Conservation (phyloP, 805 yeast genomes). For the Metschnikowia baotianmanensis region DNA sequence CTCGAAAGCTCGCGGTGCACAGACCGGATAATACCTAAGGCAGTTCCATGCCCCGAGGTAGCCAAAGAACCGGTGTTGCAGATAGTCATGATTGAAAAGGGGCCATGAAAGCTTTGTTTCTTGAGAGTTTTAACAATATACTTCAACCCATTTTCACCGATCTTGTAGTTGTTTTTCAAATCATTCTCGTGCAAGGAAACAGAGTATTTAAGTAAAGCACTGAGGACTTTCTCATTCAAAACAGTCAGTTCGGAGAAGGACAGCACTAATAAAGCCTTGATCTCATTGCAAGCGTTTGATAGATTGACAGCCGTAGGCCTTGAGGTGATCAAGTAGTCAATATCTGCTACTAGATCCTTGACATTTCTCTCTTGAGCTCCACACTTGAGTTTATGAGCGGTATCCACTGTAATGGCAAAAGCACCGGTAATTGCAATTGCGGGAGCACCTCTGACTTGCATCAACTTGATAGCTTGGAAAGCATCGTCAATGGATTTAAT, state of each 20-base stretch:
- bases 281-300: constrained; percentile 64
- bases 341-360: constrained; percentile 39
- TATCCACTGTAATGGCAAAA: constrained; percentile 76
- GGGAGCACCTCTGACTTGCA: constrained; percentile 98
- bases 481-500: constrained; percentile 72
- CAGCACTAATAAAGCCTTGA: constrained; percentile 35
- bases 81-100: constrained; percentile 81
- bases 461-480: constrained; percentile 73
- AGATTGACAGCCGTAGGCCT: constrained; percentile 97
- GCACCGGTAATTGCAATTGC: constrained; percentile 96
- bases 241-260: constrained; percentile 13
- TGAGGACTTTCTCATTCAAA: constrained; percentile 25
- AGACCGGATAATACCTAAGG: constrained; percentile 86
- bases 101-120: constrained; percentile 52
- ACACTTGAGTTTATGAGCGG: constrained; percentile 31
- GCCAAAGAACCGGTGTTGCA: constrained; percentile 97
- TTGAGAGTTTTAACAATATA: constrained; percentile 52
- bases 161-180: constrained; percentile 66
- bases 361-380: constrained; percentile 22
- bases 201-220: constrained; percentile 42
- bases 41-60: constrained; percentile 97
- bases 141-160: constrained; percentile 80
- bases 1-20: constrained; percentile 46
- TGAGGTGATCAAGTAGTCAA: constrained; percentile 68
- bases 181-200: constrained; percentile 69